Evolutionary conservation across 345 rosid species (phyloP).

Genomic region (Carallia brachiata): DNA sequence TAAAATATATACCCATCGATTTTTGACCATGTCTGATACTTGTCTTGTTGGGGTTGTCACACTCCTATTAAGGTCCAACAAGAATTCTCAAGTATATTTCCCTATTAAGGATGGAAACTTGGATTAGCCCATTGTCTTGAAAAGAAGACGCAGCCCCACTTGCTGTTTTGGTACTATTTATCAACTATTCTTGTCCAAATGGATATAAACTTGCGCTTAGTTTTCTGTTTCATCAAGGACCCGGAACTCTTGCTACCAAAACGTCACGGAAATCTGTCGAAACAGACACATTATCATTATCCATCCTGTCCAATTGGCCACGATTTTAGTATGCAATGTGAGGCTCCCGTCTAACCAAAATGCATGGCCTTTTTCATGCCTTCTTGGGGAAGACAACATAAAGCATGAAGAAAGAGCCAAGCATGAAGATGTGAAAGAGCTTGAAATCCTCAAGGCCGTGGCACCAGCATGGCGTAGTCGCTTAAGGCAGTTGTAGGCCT

Average conservation of each 20-base stretch:
- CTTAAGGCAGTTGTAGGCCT: slow-evolving; percentile 38
- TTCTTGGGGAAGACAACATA: slow-evolving; percentile 25
- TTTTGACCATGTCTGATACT: too few relatives aligned
- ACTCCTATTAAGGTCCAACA: too few relatives aligned
- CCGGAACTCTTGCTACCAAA: neutral
- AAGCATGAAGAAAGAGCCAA: slow-evolving; percentile 35
- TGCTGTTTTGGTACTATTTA: too few relatives aligned
- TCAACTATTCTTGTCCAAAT: neutral
- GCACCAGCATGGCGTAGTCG: slow-evolving; percentile 86
- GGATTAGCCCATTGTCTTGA: too few relatives aligned
- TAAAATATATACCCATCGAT: too few relatives aligned
- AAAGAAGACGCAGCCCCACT: too few relatives aligned
- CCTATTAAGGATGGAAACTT: too few relatives aligned
- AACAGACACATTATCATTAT: neutral
- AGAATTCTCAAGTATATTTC: too few relatives aligned
- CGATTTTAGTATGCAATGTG: slow-evolving; percentile 4
- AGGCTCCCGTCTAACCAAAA: slow-evolving; percentile 22
- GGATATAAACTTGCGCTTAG: neutral
- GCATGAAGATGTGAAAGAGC: slow-evolving; percentile 31
- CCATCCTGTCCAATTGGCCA: neutral
- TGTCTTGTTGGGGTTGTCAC: too few relatives aligned
- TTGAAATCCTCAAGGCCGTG: slow-evolving; percentile 75
- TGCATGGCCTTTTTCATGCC: neutral
- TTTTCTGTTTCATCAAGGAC: neutral
- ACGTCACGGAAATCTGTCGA: neutral